Percentiles rank a stretch among this genome's conserved stretches.
These are phyloP conservation scores for Xylaria bambusicola DNA, from an alignment of 495 filamentous ascomycete genomes.

Conservation along the genomic window DNA sequence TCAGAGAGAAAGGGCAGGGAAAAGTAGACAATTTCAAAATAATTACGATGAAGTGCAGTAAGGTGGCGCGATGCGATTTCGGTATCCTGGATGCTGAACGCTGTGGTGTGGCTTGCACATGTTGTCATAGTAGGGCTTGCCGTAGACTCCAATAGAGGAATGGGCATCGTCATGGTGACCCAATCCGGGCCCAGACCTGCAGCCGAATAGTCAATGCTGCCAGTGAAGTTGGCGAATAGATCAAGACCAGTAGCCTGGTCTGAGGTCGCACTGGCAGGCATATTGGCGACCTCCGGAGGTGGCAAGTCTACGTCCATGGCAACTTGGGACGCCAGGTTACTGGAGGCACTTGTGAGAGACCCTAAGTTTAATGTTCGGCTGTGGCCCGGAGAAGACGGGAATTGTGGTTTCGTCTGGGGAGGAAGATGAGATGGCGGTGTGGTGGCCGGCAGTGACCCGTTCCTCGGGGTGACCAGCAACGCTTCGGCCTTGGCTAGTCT, in stretches of 20 bases:
- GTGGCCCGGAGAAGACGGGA: neutral
- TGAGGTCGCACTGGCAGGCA: neutral
- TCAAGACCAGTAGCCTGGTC: neutral
- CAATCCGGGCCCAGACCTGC: neutral
- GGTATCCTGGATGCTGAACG: conserved; percentile 2
- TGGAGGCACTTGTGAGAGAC: neutral
- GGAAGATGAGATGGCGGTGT: neutral
- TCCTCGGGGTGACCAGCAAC: neutral
- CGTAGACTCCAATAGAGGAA: neutral
- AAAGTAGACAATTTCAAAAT: neutral
- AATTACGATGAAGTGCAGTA: neutral
- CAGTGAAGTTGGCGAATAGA: neutral
- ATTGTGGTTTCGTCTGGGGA: neutral
- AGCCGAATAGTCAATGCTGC: neutral
- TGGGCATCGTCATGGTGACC: neutral
- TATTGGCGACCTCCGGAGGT: neutral
- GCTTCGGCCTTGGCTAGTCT: neutral
- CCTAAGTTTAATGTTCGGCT: neutral
- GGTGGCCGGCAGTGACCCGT: neutral
- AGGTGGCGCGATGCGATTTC: neutral
- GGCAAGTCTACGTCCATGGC: neutral
- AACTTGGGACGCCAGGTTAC: neutral
- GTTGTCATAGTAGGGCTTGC: neutral
- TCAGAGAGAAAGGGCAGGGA: neutral
- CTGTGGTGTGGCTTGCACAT: neutral